phyloP scores from a whole-genome alignment of 257 asterid species.

The Paraleonurus japonicus region DNA sequence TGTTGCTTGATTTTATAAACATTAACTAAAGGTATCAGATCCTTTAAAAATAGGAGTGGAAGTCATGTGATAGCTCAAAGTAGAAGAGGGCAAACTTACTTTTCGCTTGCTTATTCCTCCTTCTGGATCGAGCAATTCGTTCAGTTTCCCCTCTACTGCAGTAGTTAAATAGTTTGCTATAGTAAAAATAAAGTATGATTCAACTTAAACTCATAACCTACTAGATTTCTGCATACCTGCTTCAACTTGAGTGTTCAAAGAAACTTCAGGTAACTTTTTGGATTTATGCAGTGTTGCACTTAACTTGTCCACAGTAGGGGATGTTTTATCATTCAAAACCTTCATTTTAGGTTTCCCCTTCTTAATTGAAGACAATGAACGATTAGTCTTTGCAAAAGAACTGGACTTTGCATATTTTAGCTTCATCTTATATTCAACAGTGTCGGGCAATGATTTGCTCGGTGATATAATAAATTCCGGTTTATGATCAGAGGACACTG shows the following conservation, averaged over 20 bases:
- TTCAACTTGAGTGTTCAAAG: slow-evolving; percentile 59
- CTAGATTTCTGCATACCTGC: slow-evolving; percentile 54
- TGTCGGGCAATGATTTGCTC: slow-evolving; percentile 39
- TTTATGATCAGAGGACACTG: slow-evolving; percentile 29
- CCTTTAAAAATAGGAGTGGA: slow-evolving; percentile 1
- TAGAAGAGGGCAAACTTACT: slow-evolving; percentile 43
- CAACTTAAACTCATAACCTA: slow-evolving; percentile 5
- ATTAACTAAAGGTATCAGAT: background rate
- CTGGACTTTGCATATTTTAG: slow-evolving; percentile 38
- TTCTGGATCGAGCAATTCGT: slow-evolving; percentile 72
- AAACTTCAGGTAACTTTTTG: slow-evolving; percentile 45
- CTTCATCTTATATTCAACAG: slow-evolving; percentile 33
- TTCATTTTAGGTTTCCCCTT: slow-evolving; percentile 46
- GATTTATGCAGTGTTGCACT: slow-evolving; percentile 39
- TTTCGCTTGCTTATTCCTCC: slow-evolving; percentile 93
- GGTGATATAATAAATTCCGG: slow-evolving; percentile 25
- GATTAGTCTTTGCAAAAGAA: slow-evolving; percentile 34
- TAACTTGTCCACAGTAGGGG: slow-evolving; percentile 38
- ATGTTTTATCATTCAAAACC: slow-evolving; percentile 33
- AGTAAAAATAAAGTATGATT: slow-evolving; percentile 10
- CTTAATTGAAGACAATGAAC: slow-evolving; percentile 43
- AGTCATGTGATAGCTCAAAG: background rate
- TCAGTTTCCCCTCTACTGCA: slow-evolving; percentile 91
- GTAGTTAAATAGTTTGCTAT: slow-evolving; percentile 18
- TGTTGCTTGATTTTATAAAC: slow-evolving; percentile 11